These are phyloP conservation scores for Gautieria morchelliformis DNA, from an alignment of 768 basidiomycete species.

Conservation along the genomic window DNA sequence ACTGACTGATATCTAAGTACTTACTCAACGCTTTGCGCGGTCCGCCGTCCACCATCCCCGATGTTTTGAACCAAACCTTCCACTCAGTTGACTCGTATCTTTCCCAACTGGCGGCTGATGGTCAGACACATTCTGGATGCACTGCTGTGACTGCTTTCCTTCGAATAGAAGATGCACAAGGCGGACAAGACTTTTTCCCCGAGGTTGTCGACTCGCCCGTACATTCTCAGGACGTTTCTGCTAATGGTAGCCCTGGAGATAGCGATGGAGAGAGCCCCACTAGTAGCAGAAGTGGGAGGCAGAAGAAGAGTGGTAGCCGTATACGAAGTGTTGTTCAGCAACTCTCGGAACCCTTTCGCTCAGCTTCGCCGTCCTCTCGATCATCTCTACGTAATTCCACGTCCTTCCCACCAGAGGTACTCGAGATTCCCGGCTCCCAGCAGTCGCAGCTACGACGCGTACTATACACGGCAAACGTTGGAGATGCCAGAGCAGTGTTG, in stretches of 20 bases:
- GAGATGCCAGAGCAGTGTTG: slow-evolving; percentile 91
- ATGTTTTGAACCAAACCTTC: slow-evolving; percentile 88
- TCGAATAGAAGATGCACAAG: slow-evolving; percentile 76
- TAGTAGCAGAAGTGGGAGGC: slow-evolving; percentile 31
- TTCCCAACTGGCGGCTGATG: slow-evolving; percentile 77
- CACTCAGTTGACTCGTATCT: slow-evolving; percentile 82
- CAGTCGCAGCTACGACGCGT: slow-evolving; percentile 55
- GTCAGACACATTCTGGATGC: slow-evolving; percentile 93
- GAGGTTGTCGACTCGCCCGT: slow-evolving; percentile 11
- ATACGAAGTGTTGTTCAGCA: slow-evolving; percentile 43
- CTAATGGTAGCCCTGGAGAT: slow-evolving; percentile 1
- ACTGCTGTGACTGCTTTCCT: slow-evolving; percentile 96
- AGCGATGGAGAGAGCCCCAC: slow-evolving; percentile 32
- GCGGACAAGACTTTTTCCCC: slow-evolving; percentile 57
- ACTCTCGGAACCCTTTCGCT: slow-evolving; percentile 17
- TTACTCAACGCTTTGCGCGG: slow-evolving; percentile 62
- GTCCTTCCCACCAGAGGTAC: slow-evolving; percentile 30
- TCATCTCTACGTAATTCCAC: slow-evolving; percentile 19
- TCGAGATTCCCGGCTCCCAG: slow-evolving; percentile 16
- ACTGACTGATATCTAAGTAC: slow-evolving; percentile 28
- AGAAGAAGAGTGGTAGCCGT: slow-evolving; percentile 38
- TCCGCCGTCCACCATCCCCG: slow-evolving; percentile 61
- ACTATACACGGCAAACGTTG: slow-evolving; percentile 92
- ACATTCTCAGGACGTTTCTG: background rate
- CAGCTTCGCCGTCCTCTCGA: slow-evolving; percentile 2